Evolutionary conservation across 129 eudicot genomes (phyloP).

Genomic region (Flaveria bidentis): DNA sequence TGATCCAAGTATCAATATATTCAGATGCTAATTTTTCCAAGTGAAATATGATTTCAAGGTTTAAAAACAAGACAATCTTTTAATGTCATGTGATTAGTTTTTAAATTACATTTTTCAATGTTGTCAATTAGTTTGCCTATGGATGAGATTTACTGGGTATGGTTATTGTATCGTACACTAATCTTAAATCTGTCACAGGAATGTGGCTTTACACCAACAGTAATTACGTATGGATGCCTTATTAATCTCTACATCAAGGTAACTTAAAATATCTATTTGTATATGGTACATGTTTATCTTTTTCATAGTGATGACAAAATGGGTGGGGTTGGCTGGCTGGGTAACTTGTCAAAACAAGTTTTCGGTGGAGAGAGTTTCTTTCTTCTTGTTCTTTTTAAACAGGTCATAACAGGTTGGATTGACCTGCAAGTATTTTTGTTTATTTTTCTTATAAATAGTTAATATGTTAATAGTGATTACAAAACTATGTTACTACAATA

Average conservation of each 20-base stretch:
- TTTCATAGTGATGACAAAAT: conserved; percentile 6
- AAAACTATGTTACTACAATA: background rate
- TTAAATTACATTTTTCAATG: background rate
- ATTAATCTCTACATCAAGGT: conserved; percentile 90
- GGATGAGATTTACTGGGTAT: background rate
- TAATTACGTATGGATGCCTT: conserved; percentile 85
- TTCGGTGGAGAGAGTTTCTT: background rate
- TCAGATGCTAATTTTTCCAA: background rate
- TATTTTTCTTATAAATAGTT: background rate
- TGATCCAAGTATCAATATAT: background rate
- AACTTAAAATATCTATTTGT: conserved; percentile 21
- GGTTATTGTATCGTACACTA: background rate
- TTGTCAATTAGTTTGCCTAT: background rate
- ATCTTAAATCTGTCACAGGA: conserved; percentile 50
- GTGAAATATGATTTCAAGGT: background rate
- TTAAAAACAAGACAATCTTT: background rate
- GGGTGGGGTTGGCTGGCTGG: background rate
- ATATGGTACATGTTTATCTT: conserved; percentile 8
- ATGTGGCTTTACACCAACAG: conserved; percentile 77
- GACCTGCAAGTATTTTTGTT: background rate
- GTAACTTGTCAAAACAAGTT: background rate
- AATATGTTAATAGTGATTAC: background rate
- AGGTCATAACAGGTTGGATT: background rate
- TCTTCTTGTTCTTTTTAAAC: background rate
- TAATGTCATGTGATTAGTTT: background rate